These are phyloP conservation scores for Penicillium nordicum DNA, from an alignment of 2,329 filamentous ascomycete genomes.

Conservation along the genomic window DNA sequence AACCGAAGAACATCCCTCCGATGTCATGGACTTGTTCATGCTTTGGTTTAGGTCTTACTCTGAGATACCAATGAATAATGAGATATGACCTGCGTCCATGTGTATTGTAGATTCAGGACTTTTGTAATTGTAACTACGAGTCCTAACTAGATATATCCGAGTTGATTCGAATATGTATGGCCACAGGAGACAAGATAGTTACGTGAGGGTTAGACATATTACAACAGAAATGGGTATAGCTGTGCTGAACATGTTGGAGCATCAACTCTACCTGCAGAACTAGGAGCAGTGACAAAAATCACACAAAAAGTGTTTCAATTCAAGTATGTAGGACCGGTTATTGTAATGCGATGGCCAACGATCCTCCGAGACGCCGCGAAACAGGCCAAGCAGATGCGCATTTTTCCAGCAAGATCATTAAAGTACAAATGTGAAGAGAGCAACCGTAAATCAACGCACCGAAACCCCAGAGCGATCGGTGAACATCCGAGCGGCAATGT, in stretches of 20 bases:
- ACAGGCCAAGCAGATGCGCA: slow-evolving; percentile 18
- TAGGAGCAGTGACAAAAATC: background rate
- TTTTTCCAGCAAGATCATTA: slow-evolving; percentile 28
- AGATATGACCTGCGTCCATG: slow-evolving; percentile 17
- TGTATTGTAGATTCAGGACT: background rate
- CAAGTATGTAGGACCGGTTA: slow-evolving; percentile 25
- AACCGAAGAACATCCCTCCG: slow-evolving; percentile 11
- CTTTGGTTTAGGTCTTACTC: slow-evolving; percentile 16
- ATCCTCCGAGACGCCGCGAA: slow-evolving; percentile 24
- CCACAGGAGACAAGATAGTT: background rate
- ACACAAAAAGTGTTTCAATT: slow-evolving; percentile 9
- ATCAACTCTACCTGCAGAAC: background rate
- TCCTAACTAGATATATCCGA: too few relatives aligned
- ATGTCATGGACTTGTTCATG: slow-evolving; percentile 7
- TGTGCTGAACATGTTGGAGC: background rate
- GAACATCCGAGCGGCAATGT: slow-evolving; percentile 96
- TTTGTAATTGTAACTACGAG: background rate
- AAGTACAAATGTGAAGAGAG: slow-evolving; percentile 21
- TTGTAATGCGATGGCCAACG: slow-evolving; percentile 18
- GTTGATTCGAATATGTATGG: background rate
- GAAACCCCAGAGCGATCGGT: slow-evolving; percentile 60
- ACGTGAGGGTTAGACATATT: background rate
- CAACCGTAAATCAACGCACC: slow-evolving; percentile 33
- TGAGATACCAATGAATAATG: slow-evolving; percentile 24
- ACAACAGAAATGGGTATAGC: too few relatives aligned